phyloP scores from a whole-genome alignment of 306 rosid genomes.

The Malus fusca region DNA sequence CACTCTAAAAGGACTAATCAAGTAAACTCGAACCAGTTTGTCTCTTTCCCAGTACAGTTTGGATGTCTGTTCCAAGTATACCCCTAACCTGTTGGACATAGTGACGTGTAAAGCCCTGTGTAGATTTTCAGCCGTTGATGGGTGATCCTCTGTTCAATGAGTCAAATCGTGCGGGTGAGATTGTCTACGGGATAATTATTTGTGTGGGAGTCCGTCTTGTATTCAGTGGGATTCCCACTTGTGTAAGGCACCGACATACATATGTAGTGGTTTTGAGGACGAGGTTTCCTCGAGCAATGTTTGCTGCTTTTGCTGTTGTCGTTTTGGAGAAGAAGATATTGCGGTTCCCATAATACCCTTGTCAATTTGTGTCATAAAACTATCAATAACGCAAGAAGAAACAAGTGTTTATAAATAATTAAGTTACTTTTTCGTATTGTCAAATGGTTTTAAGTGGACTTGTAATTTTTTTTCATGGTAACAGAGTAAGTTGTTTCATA shows the following conservation, averaged over 20 bases:
- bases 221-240: not conserved
- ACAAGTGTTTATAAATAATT: too few species aligned
- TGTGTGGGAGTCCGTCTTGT: not conserved
- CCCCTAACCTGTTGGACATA: not conserved
- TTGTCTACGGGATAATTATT: too few species aligned
- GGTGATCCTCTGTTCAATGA: not conserved
- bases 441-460: too few species aligned
- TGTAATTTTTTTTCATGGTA: too few species aligned
- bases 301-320: not conserved
- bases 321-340: not conserved
- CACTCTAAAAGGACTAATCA: not conserved
- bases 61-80: not conserved
- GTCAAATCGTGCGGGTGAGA: not conserved
- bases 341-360: not conserved
- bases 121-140: not conserved
- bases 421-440: too few species aligned
- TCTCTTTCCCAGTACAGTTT: not conserved
- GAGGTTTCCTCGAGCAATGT: not conserved
- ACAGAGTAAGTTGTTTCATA: too few species aligned
- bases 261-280: not conserved
- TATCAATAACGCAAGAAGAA: not conserved
- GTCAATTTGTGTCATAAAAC: not conserved
- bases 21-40: not conserved
- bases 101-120: not conserved
- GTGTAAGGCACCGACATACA: not conserved